Evolutionary conservation across 2,329 filamentous ascomycete genomes (phyloP).

Genomic region (Hymenoscyphus fructigenus): DNA sequence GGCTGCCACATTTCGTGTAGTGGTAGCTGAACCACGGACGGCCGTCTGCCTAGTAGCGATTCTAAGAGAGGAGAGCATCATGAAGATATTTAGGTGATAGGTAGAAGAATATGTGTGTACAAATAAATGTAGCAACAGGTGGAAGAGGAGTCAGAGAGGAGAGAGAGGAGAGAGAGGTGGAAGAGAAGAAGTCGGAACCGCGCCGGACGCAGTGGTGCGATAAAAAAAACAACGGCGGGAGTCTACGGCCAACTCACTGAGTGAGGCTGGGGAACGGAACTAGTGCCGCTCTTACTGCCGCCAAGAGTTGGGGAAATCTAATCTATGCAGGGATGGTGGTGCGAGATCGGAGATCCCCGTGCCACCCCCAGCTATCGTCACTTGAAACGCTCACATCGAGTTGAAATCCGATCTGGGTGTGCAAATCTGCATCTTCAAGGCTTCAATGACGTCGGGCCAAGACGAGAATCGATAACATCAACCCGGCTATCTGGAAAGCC

Average conservation of each 20-base stretch:
- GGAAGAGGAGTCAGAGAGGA: neutral
- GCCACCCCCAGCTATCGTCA: neutral
- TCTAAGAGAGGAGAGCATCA: slow-evolving; percentile 58
- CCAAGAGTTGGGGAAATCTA: neutral
- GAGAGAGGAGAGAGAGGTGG: neutral
- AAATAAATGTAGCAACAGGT: neutral
- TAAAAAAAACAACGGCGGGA: neutral
- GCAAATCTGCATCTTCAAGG: neutral
- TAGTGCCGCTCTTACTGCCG: neutral
- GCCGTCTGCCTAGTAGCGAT: slow-evolving; percentile 50
- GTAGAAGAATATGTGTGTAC: neutral
- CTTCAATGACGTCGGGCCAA: slow-evolving; percentile 4
- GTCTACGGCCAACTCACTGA: neutral
- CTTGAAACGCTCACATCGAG: neutral
- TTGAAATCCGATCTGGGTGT: neutral
- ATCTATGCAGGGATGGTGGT: neutral
- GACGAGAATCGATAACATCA: neutral
- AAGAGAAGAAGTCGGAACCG: neutral
- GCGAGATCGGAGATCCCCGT: neutral
- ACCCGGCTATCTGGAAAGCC: neutral
- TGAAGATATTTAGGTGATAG: slow-evolving; percentile 29
- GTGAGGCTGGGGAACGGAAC: neutral
- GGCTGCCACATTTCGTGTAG: slow-evolving; percentile 28
- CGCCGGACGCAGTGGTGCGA: neutral
- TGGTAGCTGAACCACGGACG: slow-evolving; percentile 27